A percentile compares a stretch with the other conserved stretches of the same genome.
phyloP scores from a whole-genome alignment of 768 basidiomycete genomes.

The Leucosporidium creatinivorum region DNA sequence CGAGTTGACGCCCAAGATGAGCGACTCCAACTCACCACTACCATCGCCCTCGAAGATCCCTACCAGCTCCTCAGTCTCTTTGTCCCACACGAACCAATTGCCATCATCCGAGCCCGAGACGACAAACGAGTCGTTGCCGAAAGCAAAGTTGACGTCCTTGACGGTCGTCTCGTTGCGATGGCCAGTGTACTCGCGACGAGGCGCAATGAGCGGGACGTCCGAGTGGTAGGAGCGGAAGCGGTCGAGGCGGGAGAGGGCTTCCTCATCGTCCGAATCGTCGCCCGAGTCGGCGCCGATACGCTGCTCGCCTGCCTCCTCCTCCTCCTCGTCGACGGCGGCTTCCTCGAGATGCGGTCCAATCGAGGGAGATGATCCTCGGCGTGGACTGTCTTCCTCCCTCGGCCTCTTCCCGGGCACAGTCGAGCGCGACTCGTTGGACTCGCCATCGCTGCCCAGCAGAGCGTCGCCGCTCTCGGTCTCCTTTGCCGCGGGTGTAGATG shows the following conservation, averaged over 20 bases:
- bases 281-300: neutral
- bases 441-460: neutral
- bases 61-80: conserved; percentile 16
- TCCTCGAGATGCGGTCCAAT: neutral
- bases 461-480: neutral
- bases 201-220: conserved; percentile 28
- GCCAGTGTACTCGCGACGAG: conserved; percentile 19
- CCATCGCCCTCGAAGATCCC: conserved; percentile 27
- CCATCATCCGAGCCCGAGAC: conserved; percentile 31
- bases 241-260: neutral
- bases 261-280: conserved; percentile 2
- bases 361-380: too few species aligned
- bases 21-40: neutral
- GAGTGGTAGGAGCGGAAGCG: neutral
- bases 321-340: neutral
- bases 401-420: neutral
- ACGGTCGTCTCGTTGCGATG: conserved; percentile 35
- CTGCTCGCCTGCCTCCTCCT: neutral
- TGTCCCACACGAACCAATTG: conserved; percentile 24
- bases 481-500: neutral
- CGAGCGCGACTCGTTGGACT: neutral
- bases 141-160: conserved; percentile 36
- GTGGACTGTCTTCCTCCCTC: neutral
- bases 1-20: neutral
- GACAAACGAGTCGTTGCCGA: conserved; percentile 10